Conservation (phyloP, 352 stramenopile genomes). For the Globisporangium emineosum region DNA sequence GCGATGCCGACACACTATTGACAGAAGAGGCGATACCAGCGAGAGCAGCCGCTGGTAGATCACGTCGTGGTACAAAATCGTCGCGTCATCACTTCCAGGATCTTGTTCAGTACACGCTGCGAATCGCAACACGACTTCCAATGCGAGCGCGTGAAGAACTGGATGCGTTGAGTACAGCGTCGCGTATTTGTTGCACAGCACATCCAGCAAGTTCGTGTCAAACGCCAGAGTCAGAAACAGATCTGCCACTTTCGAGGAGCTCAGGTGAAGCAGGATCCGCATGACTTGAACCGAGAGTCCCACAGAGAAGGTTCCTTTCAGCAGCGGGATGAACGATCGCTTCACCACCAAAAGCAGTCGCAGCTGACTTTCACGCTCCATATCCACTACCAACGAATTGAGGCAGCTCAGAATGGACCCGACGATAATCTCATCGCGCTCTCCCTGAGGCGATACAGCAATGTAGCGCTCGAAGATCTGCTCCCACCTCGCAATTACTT, state of each 20-base stretch:
- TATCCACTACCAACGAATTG: slow-evolving; percentile 31
- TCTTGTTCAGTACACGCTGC: background rate
- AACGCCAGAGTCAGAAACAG: slow-evolving; percentile 58
- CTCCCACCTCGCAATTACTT: slow-evolving; percentile 38
- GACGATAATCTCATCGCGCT: slow-evolving; percentile 57
- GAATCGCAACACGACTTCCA: slow-evolving; percentile 44
- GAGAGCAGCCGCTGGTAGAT: slow-evolving; percentile 37
- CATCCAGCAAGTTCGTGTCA: slow-evolving; percentile 49
- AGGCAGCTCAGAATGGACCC: slow-evolving; percentile 35
- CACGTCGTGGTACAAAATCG: slow-evolving; percentile 15
- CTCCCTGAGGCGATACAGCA: slow-evolving; percentile 31
- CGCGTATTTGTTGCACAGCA: slow-evolving; percentile 47
- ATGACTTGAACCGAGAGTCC: slow-evolving; percentile 36
- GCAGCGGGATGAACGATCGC: slow-evolving; percentile 44
- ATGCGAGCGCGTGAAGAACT: slow-evolving; percentile 40
- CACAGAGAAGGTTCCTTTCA: slow-evolving; percentile 30
- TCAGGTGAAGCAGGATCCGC: slow-evolving; percentile 47
- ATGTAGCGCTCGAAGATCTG: slow-evolving; percentile 46
- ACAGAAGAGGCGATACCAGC: slow-evolving; percentile 42
- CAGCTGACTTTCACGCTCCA: slow-evolving; percentile 38
- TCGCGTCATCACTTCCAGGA: background rate
- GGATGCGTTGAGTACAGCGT: slow-evolving; percentile 36
- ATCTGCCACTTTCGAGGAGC: slow-evolving; percentile 35
- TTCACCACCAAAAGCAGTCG: slow-evolving; percentile 49
- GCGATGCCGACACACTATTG: slow-evolving; percentile 47